phyloP scores from a whole-genome alignment of 2,329 filamentous ascomycete species.

The Nothomitra cinnamomea region DNA sequence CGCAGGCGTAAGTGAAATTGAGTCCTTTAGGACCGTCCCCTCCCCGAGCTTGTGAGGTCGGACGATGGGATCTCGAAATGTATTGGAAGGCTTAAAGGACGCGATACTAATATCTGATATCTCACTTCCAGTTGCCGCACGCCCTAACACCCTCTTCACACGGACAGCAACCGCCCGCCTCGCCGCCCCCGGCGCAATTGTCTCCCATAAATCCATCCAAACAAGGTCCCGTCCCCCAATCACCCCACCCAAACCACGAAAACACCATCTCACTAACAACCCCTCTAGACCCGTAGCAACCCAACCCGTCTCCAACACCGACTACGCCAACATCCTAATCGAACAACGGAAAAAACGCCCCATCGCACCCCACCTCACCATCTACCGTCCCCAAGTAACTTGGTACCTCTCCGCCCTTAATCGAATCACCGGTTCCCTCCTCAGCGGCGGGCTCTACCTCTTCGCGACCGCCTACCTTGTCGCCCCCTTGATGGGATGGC shows the following conservation, averaged over 20 bases:
- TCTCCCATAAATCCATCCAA: slow-evolving; percentile 26
- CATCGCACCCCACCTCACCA: slow-evolving; percentile 65
- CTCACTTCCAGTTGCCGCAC: slow-evolving; percentile 7
- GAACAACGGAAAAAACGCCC: slow-evolving; percentile 68
- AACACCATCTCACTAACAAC: neutral
- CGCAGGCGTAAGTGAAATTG: slow-evolving; percentile 20
- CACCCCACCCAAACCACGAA: neutral
- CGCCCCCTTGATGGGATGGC: slow-evolving; percentile 57
- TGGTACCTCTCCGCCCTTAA: slow-evolving; percentile 63
- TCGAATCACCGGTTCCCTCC: slow-evolving; percentile 63
- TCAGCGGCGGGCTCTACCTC: slow-evolving; percentile 60
- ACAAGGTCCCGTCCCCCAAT: slow-evolving; percentile 25
- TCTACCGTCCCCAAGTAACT: slow-evolving; percentile 78
- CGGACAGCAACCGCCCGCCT: slow-evolving; percentile 6
- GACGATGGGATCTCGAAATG: neutral
- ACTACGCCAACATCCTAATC: slow-evolving; percentile 51
- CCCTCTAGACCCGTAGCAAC: slow-evolving; percentile 32
- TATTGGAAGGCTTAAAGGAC: too few species aligned
- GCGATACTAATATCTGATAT: neutral
- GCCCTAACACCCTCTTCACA: neutral
- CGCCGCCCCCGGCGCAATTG: slow-evolving; percentile 24
- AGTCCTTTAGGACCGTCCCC: neutral
- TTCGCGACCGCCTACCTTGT: slow-evolving; percentile 69
- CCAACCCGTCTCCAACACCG: slow-evolving; percentile 35
- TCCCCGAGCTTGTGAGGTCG: neutral